Base-by-base conservation (phyloP, 306 rosid genomes). In the Parietaria judaica region DNA sequence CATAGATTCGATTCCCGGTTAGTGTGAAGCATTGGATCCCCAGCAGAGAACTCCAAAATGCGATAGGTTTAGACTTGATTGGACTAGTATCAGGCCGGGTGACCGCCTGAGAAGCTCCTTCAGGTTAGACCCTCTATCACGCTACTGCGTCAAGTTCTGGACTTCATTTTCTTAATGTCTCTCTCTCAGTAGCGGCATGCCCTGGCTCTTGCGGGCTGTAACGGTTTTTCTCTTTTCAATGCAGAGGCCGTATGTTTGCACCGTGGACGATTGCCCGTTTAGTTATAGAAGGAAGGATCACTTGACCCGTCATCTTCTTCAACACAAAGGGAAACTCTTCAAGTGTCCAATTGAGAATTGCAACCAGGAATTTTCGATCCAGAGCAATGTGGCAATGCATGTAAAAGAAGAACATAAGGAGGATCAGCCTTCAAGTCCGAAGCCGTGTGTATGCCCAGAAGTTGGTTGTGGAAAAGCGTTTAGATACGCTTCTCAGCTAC, bases 1-100 rank as follows among this genome's bases (percentile, higher is more conserved):
- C 31, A 23, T 23, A 1, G 31, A 23, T 23, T 23, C 31, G 31
- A 55, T 76, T 52, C 73, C 80, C 77, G 57, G 66, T 61, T 4
- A 64, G 95, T 38, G 96, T 92, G 96, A 86, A 70, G 96, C 99
- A 92, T 88, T 92, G 99, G 96, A 92, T 92, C 96, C 86, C 95
- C 66, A 23, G 62, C 6, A 61, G 65, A 51, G 99, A 84, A 84
- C 94, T 92, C 96, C 99, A 88, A 92, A 80, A 92, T 92, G 94
- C 95, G 31, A 23, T 4, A 6, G 92, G 16, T 67, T 63, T 57
- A 41, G 46, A 68, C 95, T 84, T 88, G 99, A 70, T 55, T 79
- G 96, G 88, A 88, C 70, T 62, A 88, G 96, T 88, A 92, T 51
- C 96, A 84, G 96, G 96, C 65, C 54, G 95, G 98, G 98, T 45